A percentile compares a stretch with the other conserved stretches of the same genome.
phyloP scores from a whole-genome alignment of 371 early-diverging fungal species.

The Saksenaea oblongispora region DNA sequence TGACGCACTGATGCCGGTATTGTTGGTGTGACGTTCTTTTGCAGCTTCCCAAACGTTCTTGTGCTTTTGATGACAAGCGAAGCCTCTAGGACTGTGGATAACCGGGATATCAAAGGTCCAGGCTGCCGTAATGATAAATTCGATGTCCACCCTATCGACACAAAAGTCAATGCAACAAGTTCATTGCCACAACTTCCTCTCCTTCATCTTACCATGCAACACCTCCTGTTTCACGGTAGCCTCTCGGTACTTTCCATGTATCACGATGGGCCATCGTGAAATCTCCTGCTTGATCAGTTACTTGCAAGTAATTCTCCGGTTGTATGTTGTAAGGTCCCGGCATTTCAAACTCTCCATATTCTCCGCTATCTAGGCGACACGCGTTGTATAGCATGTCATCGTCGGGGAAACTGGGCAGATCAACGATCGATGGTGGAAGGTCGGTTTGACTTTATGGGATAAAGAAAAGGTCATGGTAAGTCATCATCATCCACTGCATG shows the following conservation, averaged over 20 bases:
- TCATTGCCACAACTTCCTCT: background rate
- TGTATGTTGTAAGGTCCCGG: conserved; percentile 25
- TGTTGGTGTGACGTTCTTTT: conserved; percentile 32
- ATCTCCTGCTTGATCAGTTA: conserved; percentile 47
- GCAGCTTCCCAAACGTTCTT: conserved; percentile 40
- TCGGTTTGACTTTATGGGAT: conserved; percentile 46
- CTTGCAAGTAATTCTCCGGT: conserved; percentile 25
- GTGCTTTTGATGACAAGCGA: conserved; percentile 48
- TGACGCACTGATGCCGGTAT: conserved; percentile 20
- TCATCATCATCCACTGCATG: background rate
- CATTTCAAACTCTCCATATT: conserved; percentile 38
- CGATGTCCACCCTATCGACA: conserved; percentile 38
- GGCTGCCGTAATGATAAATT: conserved; percentile 42
- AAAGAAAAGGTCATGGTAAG: no score
- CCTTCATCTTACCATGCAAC: conserved; percentile 37
- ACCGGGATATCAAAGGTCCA: conserved; percentile 37
- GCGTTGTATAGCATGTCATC: conserved; percentile 41
- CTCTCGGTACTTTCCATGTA: conserved; percentile 42
- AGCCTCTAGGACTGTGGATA: conserved; percentile 31
- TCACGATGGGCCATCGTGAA: conserved; percentile 49
- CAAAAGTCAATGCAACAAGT: background rate
- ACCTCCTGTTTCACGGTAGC: conserved; percentile 46
- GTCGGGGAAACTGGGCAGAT: conserved; percentile 32
- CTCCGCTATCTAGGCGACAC: conserved; percentile 29
- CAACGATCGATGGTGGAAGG: conserved; percentile 43